Conservation (phyloP, 176 grass and related monocot genomes). For the Triticum urartu region DNA sequence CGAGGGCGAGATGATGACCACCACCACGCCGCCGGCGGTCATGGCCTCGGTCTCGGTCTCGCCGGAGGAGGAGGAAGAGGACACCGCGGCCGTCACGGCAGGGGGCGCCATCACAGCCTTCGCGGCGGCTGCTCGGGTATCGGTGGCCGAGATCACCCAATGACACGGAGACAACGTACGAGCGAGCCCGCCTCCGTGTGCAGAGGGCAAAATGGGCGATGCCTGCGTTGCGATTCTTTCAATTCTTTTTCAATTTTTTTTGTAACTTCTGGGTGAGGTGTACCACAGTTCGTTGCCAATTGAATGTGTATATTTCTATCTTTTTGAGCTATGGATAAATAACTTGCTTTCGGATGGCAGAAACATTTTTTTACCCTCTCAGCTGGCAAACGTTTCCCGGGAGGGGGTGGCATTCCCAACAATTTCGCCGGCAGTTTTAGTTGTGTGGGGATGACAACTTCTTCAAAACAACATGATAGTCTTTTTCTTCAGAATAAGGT, state of each 20-base stretch:
- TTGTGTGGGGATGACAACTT: no score
- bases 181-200: neutral
- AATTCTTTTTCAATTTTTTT: neutral
- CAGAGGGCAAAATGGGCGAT: neutral
- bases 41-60: neutral
- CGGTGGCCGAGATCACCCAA: neutral
- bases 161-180: neutral
- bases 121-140: neutral
- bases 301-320: no score
- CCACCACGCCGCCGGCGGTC: neutral
- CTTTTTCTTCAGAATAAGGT: no score
- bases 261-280: neutral
- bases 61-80: neutral
- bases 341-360: no score
- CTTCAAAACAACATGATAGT: no score
- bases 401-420: no score
- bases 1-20: constrained; percentile 36
- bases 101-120: neutral
- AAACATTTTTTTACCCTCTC: no score
- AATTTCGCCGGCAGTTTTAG: no score
- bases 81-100: neutral
- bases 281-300: no score
- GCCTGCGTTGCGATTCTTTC: neutral
- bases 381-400: no score
- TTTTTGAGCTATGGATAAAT: no score